Conservation (phyloP, 2,329 filamentous ascomycete species). For the Cryphonectria nitschkei region DNA sequence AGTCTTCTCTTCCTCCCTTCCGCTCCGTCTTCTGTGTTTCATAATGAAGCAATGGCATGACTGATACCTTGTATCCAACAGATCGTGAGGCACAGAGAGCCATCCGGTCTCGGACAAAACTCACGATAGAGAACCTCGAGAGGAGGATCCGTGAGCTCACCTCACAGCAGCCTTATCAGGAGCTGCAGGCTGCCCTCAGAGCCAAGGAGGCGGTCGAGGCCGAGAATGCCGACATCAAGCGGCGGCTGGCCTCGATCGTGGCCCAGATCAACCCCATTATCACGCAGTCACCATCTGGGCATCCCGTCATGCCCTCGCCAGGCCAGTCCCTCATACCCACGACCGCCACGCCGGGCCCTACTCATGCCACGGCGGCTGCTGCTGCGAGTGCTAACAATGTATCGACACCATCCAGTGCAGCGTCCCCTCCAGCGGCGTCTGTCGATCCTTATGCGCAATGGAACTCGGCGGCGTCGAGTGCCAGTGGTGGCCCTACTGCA, state of each 20-base stretch:
- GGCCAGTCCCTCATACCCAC: constrained; percentile 33
- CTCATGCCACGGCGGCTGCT: not conserved
- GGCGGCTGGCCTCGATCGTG: constrained; percentile 67
- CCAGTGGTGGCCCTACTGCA: constrained; percentile 26
- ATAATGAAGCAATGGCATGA: no score
- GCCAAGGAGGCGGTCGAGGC: constrained; percentile 78
- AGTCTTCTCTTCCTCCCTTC: not conserved
- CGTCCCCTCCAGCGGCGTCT: constrained; percentile 41
- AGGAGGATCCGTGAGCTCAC: constrained; percentile 74
- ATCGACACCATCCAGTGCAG: constrained; percentile 44
- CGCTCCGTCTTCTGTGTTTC: not conserved
- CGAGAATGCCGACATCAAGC: constrained; percentile 79
- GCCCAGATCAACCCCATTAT: constrained; percentile 61
- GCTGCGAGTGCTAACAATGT: constrained; percentile 35
- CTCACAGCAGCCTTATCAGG: constrained; percentile 79
- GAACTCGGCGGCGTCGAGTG: constrained; percentile 32
- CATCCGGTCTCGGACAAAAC: constrained; percentile 80
- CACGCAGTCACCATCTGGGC: constrained; percentile 35
- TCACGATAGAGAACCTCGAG: constrained; percentile 77
- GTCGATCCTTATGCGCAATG: constrained; percentile 37
- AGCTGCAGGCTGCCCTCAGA: constrained; percentile 74
- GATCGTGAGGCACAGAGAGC: constrained; percentile 86
- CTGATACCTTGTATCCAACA: constrained; percentile 38
- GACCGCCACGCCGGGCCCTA: constrained; percentile 34
- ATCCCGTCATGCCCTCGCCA: constrained; percentile 30